phyloP scores from a whole-genome alignment of 2,329 filamentous ascomycete species.

The Epichloe baconii region DNA sequence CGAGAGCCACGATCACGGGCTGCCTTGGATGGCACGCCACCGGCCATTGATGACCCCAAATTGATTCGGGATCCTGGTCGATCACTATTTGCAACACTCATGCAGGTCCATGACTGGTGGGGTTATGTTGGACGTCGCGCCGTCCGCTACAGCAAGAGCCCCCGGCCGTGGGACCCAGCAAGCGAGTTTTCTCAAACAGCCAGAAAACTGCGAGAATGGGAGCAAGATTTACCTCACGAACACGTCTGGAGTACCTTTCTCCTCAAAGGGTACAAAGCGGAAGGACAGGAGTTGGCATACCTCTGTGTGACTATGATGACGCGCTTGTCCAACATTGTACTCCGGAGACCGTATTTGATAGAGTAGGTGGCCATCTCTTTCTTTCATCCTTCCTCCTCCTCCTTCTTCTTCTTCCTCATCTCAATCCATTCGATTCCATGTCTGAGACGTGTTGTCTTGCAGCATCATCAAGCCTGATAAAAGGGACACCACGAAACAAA shows the following conservation, averaged over 20 bases:
- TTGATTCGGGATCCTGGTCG: constrained; percentile 30
- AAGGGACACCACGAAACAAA: constrained; percentile 22
- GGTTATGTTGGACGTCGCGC: constrained; percentile 36
- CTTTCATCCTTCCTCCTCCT: too few species aligned
- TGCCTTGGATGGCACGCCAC: constrained; percentile 39
- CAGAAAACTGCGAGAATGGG: constrained; percentile 32
- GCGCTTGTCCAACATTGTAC: constrained; percentile 42
- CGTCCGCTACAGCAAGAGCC: constrained; percentile 29
- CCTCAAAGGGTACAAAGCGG: constrained; percentile 32
- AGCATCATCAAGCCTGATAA: constrained; percentile 31
- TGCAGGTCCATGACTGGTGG: constrained; percentile 43
- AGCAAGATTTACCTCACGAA: constrained; percentile 30
- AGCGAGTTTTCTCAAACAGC: constrained; percentile 36
- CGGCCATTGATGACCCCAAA: constrained; percentile 31
- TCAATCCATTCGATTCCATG: not conserved
- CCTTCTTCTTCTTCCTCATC: not conserved
- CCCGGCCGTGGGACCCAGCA: constrained; percentile 31
- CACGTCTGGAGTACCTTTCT: constrained; percentile 33
- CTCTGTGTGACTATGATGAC: constrained; percentile 41
- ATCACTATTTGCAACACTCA: constrained; percentile 41
- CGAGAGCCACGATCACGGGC: constrained; percentile 35
- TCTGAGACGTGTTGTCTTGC: not conserved
- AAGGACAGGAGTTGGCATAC: constrained; percentile 39
- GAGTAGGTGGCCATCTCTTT: constrained; percentile 24
- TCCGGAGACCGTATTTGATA: constrained; percentile 39